Evolutionary conservation across 805 yeast species (phyloP), one percentile per base, ranked within the genome.

Genomic region (Nakazawaea wyomingensis): DNA sequence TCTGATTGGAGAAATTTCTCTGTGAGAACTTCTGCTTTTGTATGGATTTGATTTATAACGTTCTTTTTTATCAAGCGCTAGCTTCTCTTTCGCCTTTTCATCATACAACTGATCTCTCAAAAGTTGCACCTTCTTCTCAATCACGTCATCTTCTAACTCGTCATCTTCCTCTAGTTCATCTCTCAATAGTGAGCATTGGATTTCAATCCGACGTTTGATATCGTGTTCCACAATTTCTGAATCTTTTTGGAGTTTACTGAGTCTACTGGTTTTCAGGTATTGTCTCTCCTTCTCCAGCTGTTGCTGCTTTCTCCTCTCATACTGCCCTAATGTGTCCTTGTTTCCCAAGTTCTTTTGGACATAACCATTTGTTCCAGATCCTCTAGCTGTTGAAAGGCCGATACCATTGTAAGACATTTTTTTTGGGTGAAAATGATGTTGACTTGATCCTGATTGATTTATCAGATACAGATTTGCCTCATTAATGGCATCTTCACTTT

Each of bases 311-410:
- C 80, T 61, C 35, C 60, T 56, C 30, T 62, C 52, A 50, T 56
- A 72, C 20, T 63, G 68, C 7, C 71, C 68, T 2, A 62, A 61
- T 3, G 63, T 55, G 4, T 57, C 50, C 21, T 56, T 52, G 4
- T 50, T 27, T 14, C 55, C 49, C 0, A 70, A 56, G 49, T 67
- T 78, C 48, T 68, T 65, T 50, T 78, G 82, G 2, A 80, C 70
- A 50, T 69, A 68, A 0, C 86, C 86, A 19, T 82, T 78, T 0
- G 86, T 80, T 0, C 82, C 80, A 0, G 83, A 66, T 0, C 86
- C 85, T 49, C 81, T 62, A 0, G 82, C 75, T 0, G 76, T 71
- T 33, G 66, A 68, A 18, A 78, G 60, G 0, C 83, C 83, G 34
- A 78, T 71, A 4, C 82, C 80, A 52, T 75, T 76, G 52, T 74